Percentiles rank a stretch among this genome's conserved stretches.
phyloP scores from a whole-genome alignment of 441 rosid genomes.

The Syzygium malaccense region DNA sequence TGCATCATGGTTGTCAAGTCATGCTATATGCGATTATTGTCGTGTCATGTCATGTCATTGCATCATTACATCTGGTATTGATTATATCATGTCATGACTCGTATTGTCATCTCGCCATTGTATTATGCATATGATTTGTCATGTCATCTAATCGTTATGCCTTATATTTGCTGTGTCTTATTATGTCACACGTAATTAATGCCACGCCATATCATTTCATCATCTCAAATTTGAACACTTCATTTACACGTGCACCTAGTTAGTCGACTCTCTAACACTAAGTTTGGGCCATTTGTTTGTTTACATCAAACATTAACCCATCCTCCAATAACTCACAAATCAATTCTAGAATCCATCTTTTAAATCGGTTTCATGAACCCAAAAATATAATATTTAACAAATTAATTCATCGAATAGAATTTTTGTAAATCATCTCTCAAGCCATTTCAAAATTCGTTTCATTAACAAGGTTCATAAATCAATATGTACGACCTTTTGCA shows the following conservation, averaged over 20 bases:
- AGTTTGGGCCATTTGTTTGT: too few relatives aligned
- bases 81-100: fast-evolving
- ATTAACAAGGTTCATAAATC: too few relatives aligned
- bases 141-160: fast-evolving
- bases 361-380: not conserved
- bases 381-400: too few relatives aligned
- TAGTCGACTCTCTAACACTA: too few relatives aligned
- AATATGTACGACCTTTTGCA: too few relatives aligned
- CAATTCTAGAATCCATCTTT: not conserved
- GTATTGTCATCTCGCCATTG: too few relatives aligned
- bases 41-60: too few relatives aligned
- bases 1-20: too few relatives aligned
- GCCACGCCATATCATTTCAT: too few relatives aligned
- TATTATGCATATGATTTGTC: not conserved
- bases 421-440: not conserved
- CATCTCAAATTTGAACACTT: not conserved
- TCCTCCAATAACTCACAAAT: not conserved
- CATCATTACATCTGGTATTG: too few relatives aligned
- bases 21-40: not conserved
- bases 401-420: not conserved
- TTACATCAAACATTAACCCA: not conserved
- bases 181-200: too few relatives aligned
- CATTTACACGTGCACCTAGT: not conserved
- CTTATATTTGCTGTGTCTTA: not conserved
- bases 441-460: not conserved